Evolutionary conservation across 2,329 filamentous ascomycete species (phyloP).

Genomic region (Cladosporium sp.): DNA sequence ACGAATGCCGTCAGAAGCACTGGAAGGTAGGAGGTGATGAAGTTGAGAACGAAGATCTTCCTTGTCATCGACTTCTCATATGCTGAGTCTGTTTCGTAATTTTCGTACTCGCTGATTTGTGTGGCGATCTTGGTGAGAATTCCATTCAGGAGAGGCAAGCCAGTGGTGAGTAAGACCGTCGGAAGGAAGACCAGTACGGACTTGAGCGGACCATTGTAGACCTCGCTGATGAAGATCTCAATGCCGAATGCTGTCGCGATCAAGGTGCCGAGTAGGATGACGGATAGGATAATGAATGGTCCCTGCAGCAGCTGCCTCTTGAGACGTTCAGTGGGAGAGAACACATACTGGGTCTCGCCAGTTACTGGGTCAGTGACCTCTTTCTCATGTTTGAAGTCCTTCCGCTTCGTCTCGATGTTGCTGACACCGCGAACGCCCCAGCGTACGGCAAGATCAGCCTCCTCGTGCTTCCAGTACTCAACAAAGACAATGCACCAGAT

Average conservation of each 20-base stretch:
- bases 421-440: conserved; percentile 88
- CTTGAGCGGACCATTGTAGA: conserved; percentile 87
- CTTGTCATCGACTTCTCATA: conserved; percentile 79
- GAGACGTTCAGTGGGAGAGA: conserved; percentile 68
- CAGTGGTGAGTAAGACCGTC: conserved; percentile 75
- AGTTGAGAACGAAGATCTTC: conserved; percentile 94
- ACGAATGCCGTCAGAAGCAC: conserved; percentile 91
- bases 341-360: conserved; percentile 69
- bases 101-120: conserved; percentile 74
- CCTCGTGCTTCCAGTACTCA: conserved; percentile 94
- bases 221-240: conserved; percentile 91
- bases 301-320: conserved; percentile 72
- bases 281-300: conserved; percentile 73
- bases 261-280: conserved; percentile 66
- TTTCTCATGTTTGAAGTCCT: conserved; percentile 73
- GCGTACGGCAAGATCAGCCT: conserved; percentile 74
- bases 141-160: conserved; percentile 70
- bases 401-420: conserved; percentile 68
- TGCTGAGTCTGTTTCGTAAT: conserved; percentile 81
- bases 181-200: conserved; percentile 80
- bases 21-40: conserved; percentile 89
- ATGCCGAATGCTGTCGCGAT: conserved; percentile 85
- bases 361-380: conserved; percentile 73
- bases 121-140: conserved; percentile 72
- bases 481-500: conserved; percentile 88